A percentile compares a stretch with the other conserved stretches of the same genome.
These are phyloP conservation scores for Clonostachys rosea DNA, from an alignment of 2,329 filamentous ascomycete genomes.

Conservation along the genomic window DNA sequence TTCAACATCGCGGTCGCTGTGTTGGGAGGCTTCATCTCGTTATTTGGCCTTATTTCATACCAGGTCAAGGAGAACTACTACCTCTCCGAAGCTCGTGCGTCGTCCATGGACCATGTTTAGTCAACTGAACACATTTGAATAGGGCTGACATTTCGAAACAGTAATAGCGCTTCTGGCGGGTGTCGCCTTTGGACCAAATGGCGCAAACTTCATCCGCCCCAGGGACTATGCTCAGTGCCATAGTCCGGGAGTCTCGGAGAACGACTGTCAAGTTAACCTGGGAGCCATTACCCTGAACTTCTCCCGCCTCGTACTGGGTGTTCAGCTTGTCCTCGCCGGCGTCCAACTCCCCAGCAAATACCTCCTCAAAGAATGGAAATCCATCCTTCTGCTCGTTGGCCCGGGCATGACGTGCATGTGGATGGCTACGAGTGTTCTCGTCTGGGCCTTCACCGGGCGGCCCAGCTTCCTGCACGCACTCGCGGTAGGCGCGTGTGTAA, in stretches of 20 bases:
- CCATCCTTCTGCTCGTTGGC: slow-evolving; percentile 69
- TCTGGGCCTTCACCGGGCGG: slow-evolving; percentile 72
- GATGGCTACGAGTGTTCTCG: slow-evolving; percentile 71
- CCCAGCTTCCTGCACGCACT: slow-evolving; percentile 74
- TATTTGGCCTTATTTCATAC: slow-evolving; percentile 90
- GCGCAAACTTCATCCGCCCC: slow-evolving; percentile 70
- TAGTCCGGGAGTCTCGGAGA: slow-evolving; percentile 8
- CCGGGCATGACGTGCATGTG: slow-evolving; percentile 87
- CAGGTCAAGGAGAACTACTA: slow-evolving; percentile 88
- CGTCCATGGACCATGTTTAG: background rate
- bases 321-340: slow-evolving; percentile 85
- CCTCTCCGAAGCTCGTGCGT: slow-evolving; percentile 81
- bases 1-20: slow-evolving; percentile 83
- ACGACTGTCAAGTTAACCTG: slow-evolving; percentile 45
- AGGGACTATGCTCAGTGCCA: slow-evolving; percentile 62
- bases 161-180: slow-evolving; percentile 82
- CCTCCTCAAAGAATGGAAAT: slow-evolving; percentile 72
- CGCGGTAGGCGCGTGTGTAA: slow-evolving; percentile 80
- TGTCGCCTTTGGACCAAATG: slow-evolving; percentile 73
- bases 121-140: background rate
- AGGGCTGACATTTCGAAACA: slow-evolving; percentile 21
- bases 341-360: slow-evolving; percentile 85
- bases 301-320: slow-evolving; percentile 79
- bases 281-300: slow-evolving; percentile 78
- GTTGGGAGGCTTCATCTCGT: slow-evolving; percentile 79